Percentiles rank a stretch among this genome's conserved stretches.
Evolutionary conservation across 2,329 filamentous ascomycete genomes (phyloP).

Genomic region (Nemania sp.): DNA sequence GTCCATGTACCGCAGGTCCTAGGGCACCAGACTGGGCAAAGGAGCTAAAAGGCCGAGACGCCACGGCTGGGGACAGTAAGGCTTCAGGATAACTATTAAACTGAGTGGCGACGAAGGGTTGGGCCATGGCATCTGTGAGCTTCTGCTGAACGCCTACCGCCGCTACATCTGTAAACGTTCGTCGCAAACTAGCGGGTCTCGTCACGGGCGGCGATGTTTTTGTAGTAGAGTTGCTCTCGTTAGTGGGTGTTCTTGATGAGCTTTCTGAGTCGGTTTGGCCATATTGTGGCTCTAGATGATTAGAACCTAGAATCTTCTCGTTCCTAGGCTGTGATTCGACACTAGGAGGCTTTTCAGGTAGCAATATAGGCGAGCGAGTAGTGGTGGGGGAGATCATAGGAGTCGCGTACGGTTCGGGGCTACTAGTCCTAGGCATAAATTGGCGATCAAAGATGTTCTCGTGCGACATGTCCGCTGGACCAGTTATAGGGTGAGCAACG

Average conservation of each 20-base stretch:
- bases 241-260: slow-evolving; percentile 66
- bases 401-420: slow-evolving; percentile 60
- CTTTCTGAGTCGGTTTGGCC: slow-evolving; percentile 57
- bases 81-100: slow-evolving; percentile 50
- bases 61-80: slow-evolving; percentile 58
- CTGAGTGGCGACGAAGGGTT: slow-evolving; percentile 77
- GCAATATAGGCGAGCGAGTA: slow-evolving; percentile 37
- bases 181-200: slow-evolving; percentile 77
- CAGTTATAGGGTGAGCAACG: slow-evolving; percentile 76
- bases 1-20: slow-evolving; percentile 78
- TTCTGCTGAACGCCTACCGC: slow-evolving; percentile 82
- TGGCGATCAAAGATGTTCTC: slow-evolving; percentile 88
- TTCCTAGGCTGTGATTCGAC: slow-evolving; percentile 16
- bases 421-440: slow-evolving; percentile 71
- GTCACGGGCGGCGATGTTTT: slow-evolving; percentile 67
- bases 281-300: slow-evolving; percentile 38
- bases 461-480: slow-evolving; percentile 78
- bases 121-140: slow-evolving; percentile 85
- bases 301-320: slow-evolving; percentile 29
- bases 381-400: slow-evolving; percentile 53
- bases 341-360: slow-evolving; percentile 27
- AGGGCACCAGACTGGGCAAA: slow-evolving; percentile 60
- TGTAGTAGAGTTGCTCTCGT: slow-evolving; percentile 66
- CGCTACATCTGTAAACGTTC: slow-evolving; percentile 87
- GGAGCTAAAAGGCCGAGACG: slow-evolving; percentile 56